Percentiles rank a stretch among this genome's conserved stretches.
Evolutionary conservation across 306 rosid species (phyloP).

Genomic region (Vigna trinervia): DNA sequence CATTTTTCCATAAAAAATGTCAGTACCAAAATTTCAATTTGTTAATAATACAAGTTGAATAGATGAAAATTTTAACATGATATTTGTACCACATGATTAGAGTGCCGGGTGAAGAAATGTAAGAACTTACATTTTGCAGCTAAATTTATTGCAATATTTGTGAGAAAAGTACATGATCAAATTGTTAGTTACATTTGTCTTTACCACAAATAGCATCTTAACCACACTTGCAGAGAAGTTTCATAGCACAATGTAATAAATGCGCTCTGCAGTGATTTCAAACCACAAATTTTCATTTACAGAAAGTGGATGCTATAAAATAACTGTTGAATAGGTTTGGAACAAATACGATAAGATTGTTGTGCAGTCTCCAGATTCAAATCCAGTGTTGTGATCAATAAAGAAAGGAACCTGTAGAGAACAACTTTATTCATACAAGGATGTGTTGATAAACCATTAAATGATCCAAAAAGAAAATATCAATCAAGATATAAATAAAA

Average conservation of each 20-base stretch:
- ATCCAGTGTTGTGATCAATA: constrained; percentile 78
- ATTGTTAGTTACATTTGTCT: background rate
- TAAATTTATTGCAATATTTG: background rate
- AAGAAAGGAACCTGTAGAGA: constrained; percentile 76
- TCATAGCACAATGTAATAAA: constrained; percentile 26
- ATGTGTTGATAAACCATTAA: constrained; percentile 11
- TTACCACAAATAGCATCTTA: background rate
- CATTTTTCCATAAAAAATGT: background rate
- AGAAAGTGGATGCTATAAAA: constrained; percentile 26
- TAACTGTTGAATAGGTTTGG: constrained; percentile 65
- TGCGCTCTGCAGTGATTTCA: constrained; percentile 2
- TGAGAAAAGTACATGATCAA: no score
- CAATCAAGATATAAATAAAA: background rate
- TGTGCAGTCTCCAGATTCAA: constrained; percentile 69
- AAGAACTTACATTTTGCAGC: background rate
- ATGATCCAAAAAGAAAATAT: background rate
- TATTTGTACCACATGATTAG: background rate
- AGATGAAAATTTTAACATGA: background rate
- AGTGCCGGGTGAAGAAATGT: background rate
- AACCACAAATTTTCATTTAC: constrained; percentile 20
- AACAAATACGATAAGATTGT: constrained; percentile 74
- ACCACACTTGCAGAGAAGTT: background rate
- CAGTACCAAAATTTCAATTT: background rate
- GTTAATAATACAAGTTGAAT: background rate
- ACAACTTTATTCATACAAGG: constrained; percentile 37